Evolutionary conservation across 331 rosid species (phyloP).

Genomic region (Malus hybrid): DNA sequence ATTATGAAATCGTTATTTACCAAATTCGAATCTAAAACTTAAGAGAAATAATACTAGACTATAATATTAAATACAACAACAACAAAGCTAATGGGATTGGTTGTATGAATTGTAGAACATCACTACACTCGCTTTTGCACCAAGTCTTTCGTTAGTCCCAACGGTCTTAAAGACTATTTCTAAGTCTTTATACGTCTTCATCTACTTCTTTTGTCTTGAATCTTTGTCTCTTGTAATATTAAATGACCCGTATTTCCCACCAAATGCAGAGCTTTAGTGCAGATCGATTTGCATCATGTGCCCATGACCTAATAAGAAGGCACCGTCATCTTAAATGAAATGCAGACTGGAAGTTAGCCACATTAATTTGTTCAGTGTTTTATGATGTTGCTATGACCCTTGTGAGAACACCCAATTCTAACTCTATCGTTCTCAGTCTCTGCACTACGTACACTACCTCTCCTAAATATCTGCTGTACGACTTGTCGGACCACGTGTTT

Average conservation of each 20-base stretch:
- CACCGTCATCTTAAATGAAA: slow-evolving; percentile 10
- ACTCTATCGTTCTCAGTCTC: background rate
- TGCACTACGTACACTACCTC: background rate
- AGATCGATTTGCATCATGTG: background rate
- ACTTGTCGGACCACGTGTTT: no score
- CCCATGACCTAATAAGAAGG: background rate
- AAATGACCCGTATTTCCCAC: background rate
- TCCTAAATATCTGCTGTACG: background rate
- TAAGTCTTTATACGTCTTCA: no score
- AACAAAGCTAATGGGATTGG: no score
- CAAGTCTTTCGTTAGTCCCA: no score
- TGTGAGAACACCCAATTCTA: background rate
- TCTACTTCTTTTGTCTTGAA: accelerated
- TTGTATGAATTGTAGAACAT: no score
- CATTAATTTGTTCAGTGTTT: background rate
- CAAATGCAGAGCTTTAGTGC: background rate
- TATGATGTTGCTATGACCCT: background rate
- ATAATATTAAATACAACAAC: no score
- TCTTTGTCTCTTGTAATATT: no score
- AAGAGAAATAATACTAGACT: accelerated
- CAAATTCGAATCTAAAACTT: no score
- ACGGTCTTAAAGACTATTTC: no score
- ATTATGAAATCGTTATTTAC: no score
- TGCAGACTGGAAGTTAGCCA: background rate
- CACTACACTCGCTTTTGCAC: no score